phyloP scores from a whole-genome alignment of 768 basidiomycete species.

The Serendipita vermifera region DNA sequence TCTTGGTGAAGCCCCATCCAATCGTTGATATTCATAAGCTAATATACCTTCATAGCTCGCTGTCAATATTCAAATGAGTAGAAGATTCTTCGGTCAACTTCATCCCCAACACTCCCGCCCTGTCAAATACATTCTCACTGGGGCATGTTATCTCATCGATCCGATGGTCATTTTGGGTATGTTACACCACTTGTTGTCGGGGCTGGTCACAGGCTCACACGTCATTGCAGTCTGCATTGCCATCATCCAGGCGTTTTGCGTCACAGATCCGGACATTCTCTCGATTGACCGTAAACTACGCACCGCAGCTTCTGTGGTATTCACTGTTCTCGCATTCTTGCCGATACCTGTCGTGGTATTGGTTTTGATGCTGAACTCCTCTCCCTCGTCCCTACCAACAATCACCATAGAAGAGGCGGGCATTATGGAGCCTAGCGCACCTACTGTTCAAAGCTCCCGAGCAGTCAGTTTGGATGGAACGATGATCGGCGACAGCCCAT shows the following conservation, averaged over 20 bases:
- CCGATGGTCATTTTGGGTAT: not conserved
- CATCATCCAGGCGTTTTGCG: not conserved
- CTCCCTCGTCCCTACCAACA: not conserved
- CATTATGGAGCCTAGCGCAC: too few relatives aligned
- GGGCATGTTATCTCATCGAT: not conserved
- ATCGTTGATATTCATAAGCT: not conserved
- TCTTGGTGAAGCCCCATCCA: not conserved
- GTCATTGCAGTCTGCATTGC: not conserved
- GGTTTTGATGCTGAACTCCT: not conserved
- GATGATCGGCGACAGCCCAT: not conserved
- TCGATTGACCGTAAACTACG: not conserved
- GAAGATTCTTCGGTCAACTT: not conserved
- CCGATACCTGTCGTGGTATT: constrained; percentile 1
- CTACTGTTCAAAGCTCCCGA: constrained; percentile 1
- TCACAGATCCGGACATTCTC: not conserved
- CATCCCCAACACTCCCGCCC: not conserved
- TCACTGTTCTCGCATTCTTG: not conserved
- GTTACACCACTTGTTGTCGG: not conserved
- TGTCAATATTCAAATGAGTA: constrained; percentile 9
- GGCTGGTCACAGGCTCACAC: not conserved
- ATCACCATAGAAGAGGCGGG: not conserved
- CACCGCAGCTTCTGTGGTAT: not conserved
- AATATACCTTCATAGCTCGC: not conserved
- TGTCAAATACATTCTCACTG: not conserved
- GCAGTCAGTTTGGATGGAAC: not conserved